These are phyloP conservation scores for Torulaspora globosa DNA, from an alignment of 1,139 yeast species.

Conservation along the genomic window DNA sequence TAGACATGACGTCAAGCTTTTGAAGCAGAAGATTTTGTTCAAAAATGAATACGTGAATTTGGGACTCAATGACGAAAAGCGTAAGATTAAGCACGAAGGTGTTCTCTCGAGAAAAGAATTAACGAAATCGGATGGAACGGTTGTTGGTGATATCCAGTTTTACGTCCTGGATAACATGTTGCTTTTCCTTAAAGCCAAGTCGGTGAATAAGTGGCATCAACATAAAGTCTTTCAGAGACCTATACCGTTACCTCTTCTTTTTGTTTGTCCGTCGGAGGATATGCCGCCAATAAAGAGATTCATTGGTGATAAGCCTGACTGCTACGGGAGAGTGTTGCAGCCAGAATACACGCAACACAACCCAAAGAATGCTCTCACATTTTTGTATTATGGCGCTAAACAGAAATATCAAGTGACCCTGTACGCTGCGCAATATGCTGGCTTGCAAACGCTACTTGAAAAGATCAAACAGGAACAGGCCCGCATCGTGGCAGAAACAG, in stretches of 20 bases:
- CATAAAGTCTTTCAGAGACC: constrained; percentile 91
- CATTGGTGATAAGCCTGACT: constrained; percentile 38
- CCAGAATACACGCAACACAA: constrained; percentile 28
- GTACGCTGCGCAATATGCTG: constrained; percentile 60
- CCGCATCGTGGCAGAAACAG: constrained; percentile 64
- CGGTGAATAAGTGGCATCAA: constrained; percentile 85
- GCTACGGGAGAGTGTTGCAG: constrained; percentile 42
- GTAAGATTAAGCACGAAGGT: constrained; percentile 52
- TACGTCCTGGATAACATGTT: constrained; percentile 87
- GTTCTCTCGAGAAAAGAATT: constrained; percentile 37
- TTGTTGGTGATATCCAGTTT: constrained; percentile 61
- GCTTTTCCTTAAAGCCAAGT: constrained; percentile 78
- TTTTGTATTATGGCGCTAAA: constrained; percentile 52
- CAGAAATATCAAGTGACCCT: constrained; percentile 65
- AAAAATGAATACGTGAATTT: constrained; percentile 86
- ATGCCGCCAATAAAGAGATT: constrained; percentile 57
- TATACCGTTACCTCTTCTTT: constrained; percentile 79
- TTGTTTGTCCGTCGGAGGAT: constrained; percentile 73
- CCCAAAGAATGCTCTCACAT: constrained; percentile 41
- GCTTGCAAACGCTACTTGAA: constrained; percentile 76
- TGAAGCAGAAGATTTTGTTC: constrained; percentile 70
- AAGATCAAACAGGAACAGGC: constrained; percentile 77
- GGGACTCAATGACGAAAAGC: constrained; percentile 74
- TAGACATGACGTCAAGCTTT: constrained; percentile 80
- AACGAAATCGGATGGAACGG: constrained; percentile 30